Percentiles rank a stretch among this genome's conserved stretches.
Conservation (phyloP, 495 filamentous ascomycete genomes). For the Aspergillus conjunctus region DNA sequence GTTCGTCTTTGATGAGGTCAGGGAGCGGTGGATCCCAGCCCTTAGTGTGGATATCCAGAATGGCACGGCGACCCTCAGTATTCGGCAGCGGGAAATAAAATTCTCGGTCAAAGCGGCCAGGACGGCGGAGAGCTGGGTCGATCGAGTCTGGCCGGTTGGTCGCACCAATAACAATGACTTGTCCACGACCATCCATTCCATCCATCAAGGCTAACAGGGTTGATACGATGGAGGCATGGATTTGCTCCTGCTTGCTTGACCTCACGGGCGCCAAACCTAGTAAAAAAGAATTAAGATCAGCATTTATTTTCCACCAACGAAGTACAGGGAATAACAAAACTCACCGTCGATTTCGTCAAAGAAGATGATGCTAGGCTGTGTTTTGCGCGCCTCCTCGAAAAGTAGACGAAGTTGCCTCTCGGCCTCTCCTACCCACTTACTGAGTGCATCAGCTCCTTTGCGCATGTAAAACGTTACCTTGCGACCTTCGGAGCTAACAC, state of each 20-base stretch:
- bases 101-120: conserved; percentile 94
- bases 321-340: conserved; percentile 13
- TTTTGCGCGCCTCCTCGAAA: conserved; percentile 94
- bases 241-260: conserved; percentile 97
- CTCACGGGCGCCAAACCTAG: conserved; percentile 82
- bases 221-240: conserved; percentile 96
- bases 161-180: conserved; percentile 97
- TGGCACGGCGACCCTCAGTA: conserved; percentile 71
- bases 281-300: not conserved
- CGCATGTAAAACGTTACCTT: conserved; percentile 99
- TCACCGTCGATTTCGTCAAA: conserved; percentile 97
- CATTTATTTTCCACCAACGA: conserved; percentile 4
- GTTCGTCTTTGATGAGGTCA: conserved; percentile 72
- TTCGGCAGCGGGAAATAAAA: conserved; percentile 96
- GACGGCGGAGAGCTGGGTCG: conserved; percentile 94
- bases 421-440: conserved; percentile 98
- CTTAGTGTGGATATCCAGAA: conserved; percentile 94
- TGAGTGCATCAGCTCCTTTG: conserved; percentile 94
- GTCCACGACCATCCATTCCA: conserved; percentile 97
- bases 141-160: conserved; percentile 98
- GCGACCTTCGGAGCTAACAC: conserved; percentile 74
- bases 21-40: conserved; percentile 83
- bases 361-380: conserved; percentile 97
- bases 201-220: conserved; percentile 96
- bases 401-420: conserved; percentile 89